phyloP scores from a whole-genome alignment of 306 rosid genomes.

The Cucurbita moschata region DNA sequence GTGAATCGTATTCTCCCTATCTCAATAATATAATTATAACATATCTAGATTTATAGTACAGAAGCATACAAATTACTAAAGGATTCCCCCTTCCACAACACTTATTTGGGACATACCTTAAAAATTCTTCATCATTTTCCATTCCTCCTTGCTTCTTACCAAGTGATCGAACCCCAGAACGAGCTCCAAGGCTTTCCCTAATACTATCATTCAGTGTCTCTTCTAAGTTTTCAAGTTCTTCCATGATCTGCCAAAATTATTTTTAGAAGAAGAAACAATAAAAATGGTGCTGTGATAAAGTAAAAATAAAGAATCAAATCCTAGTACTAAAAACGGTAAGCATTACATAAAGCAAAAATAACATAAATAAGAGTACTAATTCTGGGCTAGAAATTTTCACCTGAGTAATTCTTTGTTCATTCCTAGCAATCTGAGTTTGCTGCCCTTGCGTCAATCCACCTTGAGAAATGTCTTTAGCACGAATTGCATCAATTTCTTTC shows the following conservation, averaged over 20 bases:
- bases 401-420: constrained; percentile 85
- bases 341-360: neutral
- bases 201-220: constrained; percentile 94
- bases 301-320: neutral
- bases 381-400: constrained; percentile 21
- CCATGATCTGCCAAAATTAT: constrained; percentile 40
- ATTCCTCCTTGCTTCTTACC: constrained; percentile 65
- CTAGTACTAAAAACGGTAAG: neutral
- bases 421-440: constrained; percentile 92
- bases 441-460: constrained; percentile 98
- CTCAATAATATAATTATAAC: neutral
- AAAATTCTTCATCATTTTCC: constrained; percentile 62
- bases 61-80: neutral
- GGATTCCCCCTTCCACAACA: neutral
- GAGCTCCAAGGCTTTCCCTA: constrained; percentile 80
- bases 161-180: constrained; percentile 35
- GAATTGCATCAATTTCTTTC: constrained; percentile 90
- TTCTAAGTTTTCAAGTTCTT: constrained; percentile 95
- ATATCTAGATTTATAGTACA: neutral
- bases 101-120: constrained; percentile 25
- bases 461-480: constrained; percentile 87
- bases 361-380: neutral
- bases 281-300: neutral
- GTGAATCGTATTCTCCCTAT: neutral
- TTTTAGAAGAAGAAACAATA: neutral